Evolutionary conservation across 306 rosid species (phyloP).

Genomic region (Mimosa pudica): DNA sequence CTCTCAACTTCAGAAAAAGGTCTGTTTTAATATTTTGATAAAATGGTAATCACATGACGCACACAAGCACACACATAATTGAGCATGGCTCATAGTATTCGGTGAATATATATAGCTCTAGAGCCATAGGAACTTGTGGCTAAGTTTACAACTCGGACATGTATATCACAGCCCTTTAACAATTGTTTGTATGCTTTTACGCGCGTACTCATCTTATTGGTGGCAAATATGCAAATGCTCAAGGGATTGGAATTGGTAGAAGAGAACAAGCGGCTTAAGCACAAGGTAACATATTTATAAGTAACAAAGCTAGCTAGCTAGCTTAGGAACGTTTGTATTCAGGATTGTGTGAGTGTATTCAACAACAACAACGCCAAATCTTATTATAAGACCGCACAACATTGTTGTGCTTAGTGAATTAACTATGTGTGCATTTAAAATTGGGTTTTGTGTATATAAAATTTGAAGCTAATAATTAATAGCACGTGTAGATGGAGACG

Average conservation of each 20-base stretch:
- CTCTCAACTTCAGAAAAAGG: conserved; percentile 37
- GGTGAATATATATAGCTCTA: not conserved
- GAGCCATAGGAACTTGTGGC: not conserved
- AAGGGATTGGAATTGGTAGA: conserved; percentile 32
- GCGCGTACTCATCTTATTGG: not conserved
- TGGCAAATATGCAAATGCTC: conserved; percentile 1
- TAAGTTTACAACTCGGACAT: not conserved
- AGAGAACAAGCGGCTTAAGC: conserved; percentile 37
- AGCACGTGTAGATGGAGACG: conserved; percentile 16
- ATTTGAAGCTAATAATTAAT: not conserved
- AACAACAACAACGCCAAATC: too few relatives aligned
- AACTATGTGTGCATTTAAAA: not conserved
- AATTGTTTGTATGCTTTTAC: not conserved
- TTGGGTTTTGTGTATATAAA: not conserved
- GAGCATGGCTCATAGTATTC: not conserved
- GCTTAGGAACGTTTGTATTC: not conserved
- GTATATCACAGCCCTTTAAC: not conserved
- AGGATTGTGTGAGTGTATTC: not conserved
- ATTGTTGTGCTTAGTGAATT: too few relatives aligned
- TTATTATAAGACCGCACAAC: too few relatives aligned
- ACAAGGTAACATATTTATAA: conserved; percentile 25
- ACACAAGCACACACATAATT: too few relatives aligned
- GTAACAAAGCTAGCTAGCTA: not conserved
- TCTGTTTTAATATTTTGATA: conserved; percentile 8
- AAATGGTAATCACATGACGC: not conserved